These are phyloP conservation scores for Trichosporon sp. DNA, from an alignment of 1,284 basidiomycete genomes.

Conservation along the genomic window DNA sequence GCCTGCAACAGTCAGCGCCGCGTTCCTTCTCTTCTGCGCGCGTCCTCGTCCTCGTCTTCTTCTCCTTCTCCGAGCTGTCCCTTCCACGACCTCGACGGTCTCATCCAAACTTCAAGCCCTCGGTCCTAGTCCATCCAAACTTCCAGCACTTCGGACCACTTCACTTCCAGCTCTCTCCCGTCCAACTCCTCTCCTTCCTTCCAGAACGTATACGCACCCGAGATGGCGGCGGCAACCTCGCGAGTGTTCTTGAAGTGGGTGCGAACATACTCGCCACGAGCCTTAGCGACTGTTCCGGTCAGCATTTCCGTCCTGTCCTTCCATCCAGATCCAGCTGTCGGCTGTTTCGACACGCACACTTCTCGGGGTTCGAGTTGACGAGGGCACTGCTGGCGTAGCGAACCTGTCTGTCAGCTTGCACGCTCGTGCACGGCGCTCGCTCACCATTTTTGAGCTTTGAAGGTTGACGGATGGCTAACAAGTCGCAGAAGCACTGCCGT, in stretches of 20 bases:
- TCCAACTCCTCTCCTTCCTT: background rate
- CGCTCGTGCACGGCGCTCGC: background rate
- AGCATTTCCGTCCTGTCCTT: background rate
- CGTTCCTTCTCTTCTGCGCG: background rate
- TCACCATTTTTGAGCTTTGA: slow-evolving; percentile 5
- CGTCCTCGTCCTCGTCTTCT: background rate
- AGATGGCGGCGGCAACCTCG: slow-evolving; percentile 82
- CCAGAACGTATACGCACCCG: slow-evolving; percentile 56
- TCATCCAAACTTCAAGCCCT: background rate
- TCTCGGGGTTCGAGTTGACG: slow-evolving; percentile 83
- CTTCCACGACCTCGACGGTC: background rate
- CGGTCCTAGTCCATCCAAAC: slow-evolving; percentile 26
- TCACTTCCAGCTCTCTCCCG: background rate
- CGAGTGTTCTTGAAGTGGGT: slow-evolving; percentile 99
- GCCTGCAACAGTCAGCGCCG: slow-evolving; percentile 54
- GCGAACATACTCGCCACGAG: slow-evolving; percentile 93
- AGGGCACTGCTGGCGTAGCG: slow-evolving; percentile 80
- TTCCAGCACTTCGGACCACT: slow-evolving; percentile 46
- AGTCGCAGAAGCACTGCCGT: background rate
- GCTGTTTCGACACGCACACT: slow-evolving; percentile 59
- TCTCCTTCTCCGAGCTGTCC: background rate
- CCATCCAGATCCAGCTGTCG: slow-evolving; percentile 9
- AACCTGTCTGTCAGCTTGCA: slow-evolving; percentile 54
- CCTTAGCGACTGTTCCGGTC: slow-evolving; percentile 65
- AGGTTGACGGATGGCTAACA: slow-evolving; percentile 7